Evolutionary conservation across 208 protist species (phyloP).

Genomic region (Endotrypanum monterogeii): DNA sequence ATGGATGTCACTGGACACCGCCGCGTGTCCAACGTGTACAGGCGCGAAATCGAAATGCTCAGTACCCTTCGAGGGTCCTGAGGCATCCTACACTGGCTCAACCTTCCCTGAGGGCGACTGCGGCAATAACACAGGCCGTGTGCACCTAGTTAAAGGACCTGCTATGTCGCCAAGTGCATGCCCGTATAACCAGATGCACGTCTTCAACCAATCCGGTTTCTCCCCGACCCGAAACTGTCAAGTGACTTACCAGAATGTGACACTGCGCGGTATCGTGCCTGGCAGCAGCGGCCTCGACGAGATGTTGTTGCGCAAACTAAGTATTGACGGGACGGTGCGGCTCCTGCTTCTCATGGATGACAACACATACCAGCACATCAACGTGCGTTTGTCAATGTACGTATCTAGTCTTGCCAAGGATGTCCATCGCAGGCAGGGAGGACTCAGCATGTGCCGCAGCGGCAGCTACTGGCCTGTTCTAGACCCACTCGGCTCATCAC

Average conservation of each 20-base stretch:
- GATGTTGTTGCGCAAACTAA: slow-evolving; percentile 46
- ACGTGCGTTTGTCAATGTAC: slow-evolving; percentile 68
- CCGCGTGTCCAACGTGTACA: slow-evolving; percentile 76
- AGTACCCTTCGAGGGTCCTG: slow-evolving; percentile 26
- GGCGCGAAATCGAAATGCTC: slow-evolving; percentile 55
- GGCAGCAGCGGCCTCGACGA: slow-evolving; percentile 58
- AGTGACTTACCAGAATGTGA: slow-evolving; percentile 80
- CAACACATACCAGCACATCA: slow-evolving; percentile 39
- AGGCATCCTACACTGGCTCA: slow-evolving; percentile 47
- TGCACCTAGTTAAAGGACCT: slow-evolving; percentile 74
- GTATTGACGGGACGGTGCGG: slow-evolving; percentile 58
- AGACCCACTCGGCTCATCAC: slow-evolving; percentile 76
- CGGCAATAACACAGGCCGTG: slow-evolving; percentile 38
- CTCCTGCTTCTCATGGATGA: slow-evolving; percentile 73
- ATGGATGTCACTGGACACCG: slow-evolving; percentile 48
- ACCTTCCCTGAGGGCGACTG: slow-evolving; percentile 72
- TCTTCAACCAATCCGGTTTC: slow-evolving; percentile 71
- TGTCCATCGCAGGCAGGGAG: slow-evolving; percentile 37
- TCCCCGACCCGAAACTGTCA: slow-evolving; percentile 59
- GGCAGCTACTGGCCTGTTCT: slow-evolving; percentile 80
- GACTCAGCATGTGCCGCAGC: slow-evolving; percentile 64
- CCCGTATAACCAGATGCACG: slow-evolving; percentile 50
- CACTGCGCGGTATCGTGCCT: slow-evolving; percentile 68
- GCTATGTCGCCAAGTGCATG: slow-evolving; percentile 47
- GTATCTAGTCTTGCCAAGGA: slow-evolving; percentile 64